Evolutionary conservation across 148 eudicot genomes (phyloP), one percentile per base, ranked within the genome.

Genomic region (Chenopodium album): DNA sequence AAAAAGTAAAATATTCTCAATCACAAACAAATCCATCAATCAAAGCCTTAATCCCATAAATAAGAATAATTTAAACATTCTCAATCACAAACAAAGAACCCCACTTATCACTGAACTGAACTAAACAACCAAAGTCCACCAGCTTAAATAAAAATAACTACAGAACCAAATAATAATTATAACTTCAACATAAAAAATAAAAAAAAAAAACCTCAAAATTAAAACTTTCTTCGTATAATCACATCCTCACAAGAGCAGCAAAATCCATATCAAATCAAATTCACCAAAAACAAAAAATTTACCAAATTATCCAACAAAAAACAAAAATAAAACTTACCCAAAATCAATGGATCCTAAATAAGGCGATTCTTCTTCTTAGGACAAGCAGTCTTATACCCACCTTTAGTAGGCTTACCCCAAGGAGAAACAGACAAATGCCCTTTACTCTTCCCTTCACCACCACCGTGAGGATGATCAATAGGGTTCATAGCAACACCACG

Each of bases 401-500:
- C 75, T 84, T 95, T 95, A 13, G 92, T 89, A 1, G 97, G 98
- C 81, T 93, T 93, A 19, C 98, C 98, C 98, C 98, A 95, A 0
- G 98, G 97, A 10, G 92, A 87, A 54, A 56, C 74, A 7, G 97
- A 88, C 68, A 84, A 88, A 72, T 87, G 84, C 7, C 98, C 98
- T 82, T 92, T 92, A 83, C 92, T 94, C 82, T 78, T 90, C 48
- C 97, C 98, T 67, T 94, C 98, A 82, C 98, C 98, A 59, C 98
- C 98, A 44, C 98, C 98, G 54, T 93, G 98, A 2, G 98, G 98
- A 78, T 95, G 98, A 79, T 95, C 98, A 41, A 93, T 81, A 4
- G 98, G 98, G 76, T 95, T 95, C 97, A 92, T 95, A 1, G 98
- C 98, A 60, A 93, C 93, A 29, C 98, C 98, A 16, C 98, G 77